Percentiles rank a stretch among this genome's conserved stretches.
These are phyloP conservation scores for Oryza officinalis DNA, from an alignment of 176 grass and related monocot species.

Conservation along the genomic window DNA sequence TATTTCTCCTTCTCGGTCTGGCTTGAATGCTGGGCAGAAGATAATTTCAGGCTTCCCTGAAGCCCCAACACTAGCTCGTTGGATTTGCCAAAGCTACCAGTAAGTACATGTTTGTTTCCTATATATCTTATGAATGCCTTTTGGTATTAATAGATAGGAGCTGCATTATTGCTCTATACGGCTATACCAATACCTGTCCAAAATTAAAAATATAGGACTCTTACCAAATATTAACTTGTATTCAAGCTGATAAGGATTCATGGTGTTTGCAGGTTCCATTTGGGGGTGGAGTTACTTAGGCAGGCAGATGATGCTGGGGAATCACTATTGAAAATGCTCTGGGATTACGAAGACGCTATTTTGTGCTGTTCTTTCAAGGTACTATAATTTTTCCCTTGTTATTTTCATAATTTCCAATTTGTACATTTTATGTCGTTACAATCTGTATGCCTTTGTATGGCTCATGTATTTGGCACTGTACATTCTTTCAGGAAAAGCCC, in stretches of 20 bases:
- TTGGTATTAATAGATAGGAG: background rate
- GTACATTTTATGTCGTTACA: background rate
- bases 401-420: background rate
- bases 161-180: background rate
- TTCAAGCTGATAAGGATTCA: background rate
- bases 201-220: background rate
- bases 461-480: conserved; percentile 16
- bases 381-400: background rate
- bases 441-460: background rate
- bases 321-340: conserved; percentile 79
- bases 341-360: conserved; percentile 91
- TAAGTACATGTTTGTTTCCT: conserved; percentile 42
- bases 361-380: conserved; percentile 97
- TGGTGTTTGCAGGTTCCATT: conserved; percentile 62
- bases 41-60: conserved; percentile 78
- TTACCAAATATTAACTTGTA: background rate
- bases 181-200: background rate
- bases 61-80: conserved; percentile 76
- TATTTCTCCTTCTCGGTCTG: conserved; percentile 61
- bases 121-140: background rate
- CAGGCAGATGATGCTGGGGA: conserved; percentile 65
- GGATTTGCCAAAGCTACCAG: conserved; percentile 96
- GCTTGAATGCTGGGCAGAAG: conserved; percentile 49
- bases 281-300: conserved; percentile 80
- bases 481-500: conserved; percentile 69